phyloP scores from a whole-genome alignment of 2,329 filamentous ascomycete species.

The Aureobasidium lini region DNA sequence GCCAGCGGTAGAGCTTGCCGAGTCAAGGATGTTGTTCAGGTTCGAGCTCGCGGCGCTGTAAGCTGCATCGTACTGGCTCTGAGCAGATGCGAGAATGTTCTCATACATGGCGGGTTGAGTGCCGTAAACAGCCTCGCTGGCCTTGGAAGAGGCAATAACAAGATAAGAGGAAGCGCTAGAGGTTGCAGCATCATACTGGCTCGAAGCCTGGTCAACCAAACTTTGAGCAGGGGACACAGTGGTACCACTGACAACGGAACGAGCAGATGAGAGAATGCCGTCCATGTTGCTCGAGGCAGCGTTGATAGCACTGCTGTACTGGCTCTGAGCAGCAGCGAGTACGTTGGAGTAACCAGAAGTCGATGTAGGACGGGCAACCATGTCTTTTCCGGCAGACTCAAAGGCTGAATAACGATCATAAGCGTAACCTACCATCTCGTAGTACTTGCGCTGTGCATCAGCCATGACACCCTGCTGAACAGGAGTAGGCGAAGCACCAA shows the following conservation, averaged over 20 bases:
- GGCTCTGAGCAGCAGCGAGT: slow-evolving; percentile 51
- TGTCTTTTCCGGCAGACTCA: slow-evolving; percentile 61
- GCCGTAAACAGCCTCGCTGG: slow-evolving; percentile 45
- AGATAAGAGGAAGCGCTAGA: slow-evolving; percentile 20
- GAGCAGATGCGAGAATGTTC: slow-evolving; percentile 61
- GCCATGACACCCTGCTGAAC: slow-evolving; percentile 49
- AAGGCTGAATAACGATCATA: slow-evolving; percentile 75
- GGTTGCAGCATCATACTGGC: slow-evolving; percentile 25
- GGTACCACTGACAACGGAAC: slow-evolving; percentile 18
- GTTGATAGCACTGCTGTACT: slow-evolving; percentile 28
- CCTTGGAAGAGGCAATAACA: slow-evolving; percentile 8
- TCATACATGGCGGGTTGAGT: slow-evolving; percentile 57
- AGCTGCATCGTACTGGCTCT: slow-evolving; percentile 29
- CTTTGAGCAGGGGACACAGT: slow-evolving; percentile 22
- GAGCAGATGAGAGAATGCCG: slow-evolving; percentile 20
- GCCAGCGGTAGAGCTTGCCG: slow-evolving; percentile 20
- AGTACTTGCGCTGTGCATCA: slow-evolving; percentile 61
- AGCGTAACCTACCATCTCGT: slow-evolving; percentile 68
- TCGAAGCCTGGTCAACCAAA: slow-evolving; percentile 24
- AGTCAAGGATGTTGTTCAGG: slow-evolving; percentile 21
- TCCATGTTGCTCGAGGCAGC: slow-evolving; percentile 27
- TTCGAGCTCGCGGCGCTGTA: slow-evolving; percentile 26
- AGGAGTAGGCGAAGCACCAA: slow-evolving; percentile 55
- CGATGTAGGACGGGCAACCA: slow-evolving; percentile 40
- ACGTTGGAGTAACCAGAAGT: slow-evolving; percentile 62